Conservation (phyloP, 73 alveolate genomes). For the Symbiodinium pilosum region DNA sequence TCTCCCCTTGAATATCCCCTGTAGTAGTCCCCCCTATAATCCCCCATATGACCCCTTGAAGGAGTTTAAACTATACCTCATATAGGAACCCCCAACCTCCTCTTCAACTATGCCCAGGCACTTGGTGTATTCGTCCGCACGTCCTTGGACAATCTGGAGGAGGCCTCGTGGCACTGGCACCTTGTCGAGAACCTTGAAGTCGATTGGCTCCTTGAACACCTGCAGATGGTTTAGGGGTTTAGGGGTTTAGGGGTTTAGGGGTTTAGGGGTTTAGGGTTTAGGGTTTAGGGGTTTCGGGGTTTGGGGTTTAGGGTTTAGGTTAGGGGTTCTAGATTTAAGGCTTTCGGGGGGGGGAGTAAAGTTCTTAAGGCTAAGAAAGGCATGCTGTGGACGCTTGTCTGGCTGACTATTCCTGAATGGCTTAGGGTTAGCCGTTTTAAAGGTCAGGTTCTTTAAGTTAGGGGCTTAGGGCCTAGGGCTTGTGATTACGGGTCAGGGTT, state of each 20-base stretch:
- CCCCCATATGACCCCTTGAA: too few species aligned
- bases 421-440: not conserved
- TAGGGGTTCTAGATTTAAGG: not conserved
- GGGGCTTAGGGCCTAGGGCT: not conserved
- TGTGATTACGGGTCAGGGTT: not conserved
- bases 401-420: not conserved
- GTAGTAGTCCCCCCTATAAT: too few species aligned
- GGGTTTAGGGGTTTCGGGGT: not conserved
- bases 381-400: not conserved
- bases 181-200: slow-evolving; percentile 77
- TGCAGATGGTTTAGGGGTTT: not conserved
- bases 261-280: not conserved
- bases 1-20: too few species aligned
- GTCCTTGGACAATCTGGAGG: slow-evolving; percentile 81
- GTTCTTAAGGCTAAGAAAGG: not conserved
- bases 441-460: not conserved
- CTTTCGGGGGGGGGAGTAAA: not conserved
- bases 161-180: slow-evolving; percentile 86
- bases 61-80: too few species aligned
- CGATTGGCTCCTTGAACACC: slow-evolving; percentile 94
- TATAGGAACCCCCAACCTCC: not conserved
- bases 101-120: not conserved
- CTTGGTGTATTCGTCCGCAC: slow-evolving; percentile 40
- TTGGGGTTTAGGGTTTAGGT: not conserved
- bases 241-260: not conserved